A percentile compares a stretch with the other conserved stretches of the same genome.
phyloP scores from a whole-genome alignment of 2,329 filamentous ascomycete species.

The Dothistroma septosporum region DNA sequence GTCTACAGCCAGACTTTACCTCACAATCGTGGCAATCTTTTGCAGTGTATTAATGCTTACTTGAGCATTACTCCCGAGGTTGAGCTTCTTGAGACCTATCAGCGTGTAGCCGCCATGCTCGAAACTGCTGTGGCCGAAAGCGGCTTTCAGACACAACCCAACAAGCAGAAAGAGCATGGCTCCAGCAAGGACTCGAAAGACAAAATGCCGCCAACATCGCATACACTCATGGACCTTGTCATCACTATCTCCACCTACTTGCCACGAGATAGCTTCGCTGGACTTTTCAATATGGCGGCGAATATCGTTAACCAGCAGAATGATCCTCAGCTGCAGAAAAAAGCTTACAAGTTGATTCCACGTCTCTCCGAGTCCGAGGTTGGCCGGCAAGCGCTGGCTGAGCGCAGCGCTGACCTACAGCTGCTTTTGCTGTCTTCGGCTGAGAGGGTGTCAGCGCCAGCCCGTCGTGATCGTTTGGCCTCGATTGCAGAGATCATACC shows the following conservation, averaged over 20 bases:
- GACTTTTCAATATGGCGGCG: slow-evolving; percentile 81
- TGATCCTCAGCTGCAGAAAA: slow-evolving; percentile 94
- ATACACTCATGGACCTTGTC: slow-evolving; percentile 93
- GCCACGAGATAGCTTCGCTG: slow-evolving; percentile 75
- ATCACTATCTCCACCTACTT: slow-evolving; percentile 95
- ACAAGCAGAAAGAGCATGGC: slow-evolving; percentile 54
- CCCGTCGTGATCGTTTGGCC: slow-evolving; percentile 77
- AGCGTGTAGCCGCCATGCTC: slow-evolving; percentile 79
- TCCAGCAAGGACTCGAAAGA: slow-evolving; percentile 50
- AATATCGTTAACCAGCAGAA: slow-evolving; percentile 75
- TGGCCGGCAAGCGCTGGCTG: slow-evolving; percentile 69
- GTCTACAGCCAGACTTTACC: slow-evolving; percentile 96
- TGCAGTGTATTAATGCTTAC: slow-evolving; percentile 93
- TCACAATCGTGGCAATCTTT: slow-evolving; percentile 81
- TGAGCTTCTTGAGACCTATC: slow-evolving; percentile 84
- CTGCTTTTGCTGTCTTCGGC: slow-evolving; percentile 72
- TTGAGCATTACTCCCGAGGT: slow-evolving; percentile 63
- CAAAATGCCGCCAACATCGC: slow-evolving; percentile 83
- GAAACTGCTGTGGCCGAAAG: slow-evolving; percentile 62
- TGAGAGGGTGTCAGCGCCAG: slow-evolving; percentile 81
- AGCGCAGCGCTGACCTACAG: slow-evolving; percentile 75
- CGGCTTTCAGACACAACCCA: slow-evolving; percentile 59
- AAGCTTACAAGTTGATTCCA: slow-evolving; percentile 96
- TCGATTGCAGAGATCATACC: slow-evolving; percentile 78
- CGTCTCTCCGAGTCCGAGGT: slow-evolving; percentile 76